Base-by-base conservation (phyloP, 2,329 filamentous ascomycete genomes). In the Claviceps sp. region DNA sequence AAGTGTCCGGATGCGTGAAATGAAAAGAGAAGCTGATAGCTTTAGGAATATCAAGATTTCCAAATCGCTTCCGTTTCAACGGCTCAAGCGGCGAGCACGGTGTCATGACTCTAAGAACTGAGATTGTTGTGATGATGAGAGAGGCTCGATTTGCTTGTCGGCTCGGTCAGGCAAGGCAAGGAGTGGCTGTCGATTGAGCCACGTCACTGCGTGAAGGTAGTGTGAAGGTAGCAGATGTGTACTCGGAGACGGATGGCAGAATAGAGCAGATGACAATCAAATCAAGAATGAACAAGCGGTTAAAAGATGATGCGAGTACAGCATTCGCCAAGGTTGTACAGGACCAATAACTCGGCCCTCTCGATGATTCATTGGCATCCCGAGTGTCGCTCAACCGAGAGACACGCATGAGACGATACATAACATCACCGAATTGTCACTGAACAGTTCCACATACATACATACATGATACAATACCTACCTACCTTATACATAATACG, bases 11-110 rank as follows among this genome's bases (percentile, higher is more conserved):
- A 4, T 55, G 56, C 56, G 65, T 50, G 45, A 62, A 55, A 52
- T 74, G 69, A 57, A 78, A 78, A 1, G 72, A 71, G 61, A 78
- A 78, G 47, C 66, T 61, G 52, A 65, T 55, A n/a, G 68, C 66
- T 11, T 66, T 61, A 42, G 61, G 49, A 51, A 36, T 11, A 9
- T 59, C 62, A 17, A 57, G 55, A 13, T 69, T 63, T 20, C 70
- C 63, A 56, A 63, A 67, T 40, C 71, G 67, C 58, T 75, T 76
- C 51, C 73, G 69, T 61, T 76, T 76, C 13, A 71, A 70, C 17
- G 72, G 73, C 44, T 52, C 57, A 34, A 57, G 58, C 20, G 58
- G 56, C 22, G 55, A 51, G 1, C 53, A 46, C 7, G 57, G 48
- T 20, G 54, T 55, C 61, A 59, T 58, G 52, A 47, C 46, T 37